Evolutionary conservation across 164 flowering plant species (phyloP), one percentile per base, ranked within the genome.

Genomic region (Protea cynaroides): DNA sequence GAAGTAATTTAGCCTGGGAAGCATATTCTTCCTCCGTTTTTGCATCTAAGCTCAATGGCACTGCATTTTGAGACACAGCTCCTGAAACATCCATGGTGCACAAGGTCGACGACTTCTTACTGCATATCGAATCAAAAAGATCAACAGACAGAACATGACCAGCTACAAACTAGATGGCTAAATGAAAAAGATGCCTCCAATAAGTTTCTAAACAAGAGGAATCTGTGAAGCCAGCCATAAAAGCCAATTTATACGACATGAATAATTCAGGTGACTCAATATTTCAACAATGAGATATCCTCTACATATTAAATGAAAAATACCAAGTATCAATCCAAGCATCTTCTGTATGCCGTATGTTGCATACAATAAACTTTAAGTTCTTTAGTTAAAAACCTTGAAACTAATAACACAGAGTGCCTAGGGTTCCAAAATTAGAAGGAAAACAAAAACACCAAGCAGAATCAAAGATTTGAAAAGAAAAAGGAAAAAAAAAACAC

Each of bases 1-100:
- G 76, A 67, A 89, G 90, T 59, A 83, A 71, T 74, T 80, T 86
- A 49, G 98, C 85, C 68, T 74, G 81, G 4, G 81, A 78, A 69
- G 78, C 78, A 77, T 86, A 89, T 61, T 86, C 95, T 62, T 87
- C 96, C 68, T 84, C 87, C 23, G 70, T 67, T 5, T 73, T 56
- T 57, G 76, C 68, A 66, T 90, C 96, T 34, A 81, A 51, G 57
- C 82, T 82, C 50, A 68, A 61, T 5, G 83, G 75, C 54, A 72
- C 25, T 65, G 80, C 82, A 63, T 77, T 78, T 7, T 61, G 4
- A 24, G 80, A 38, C 50, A 50, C 65, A 66, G 78, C 74, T 56
- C 71, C 72, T 62, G 77, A 68, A 43, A 56, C 70, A 65, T 73
- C 87, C 98, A 90, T 87, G 43, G 76, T 72, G 24, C 67, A 61